Evolutionary conservation across 176 grass and related monocot species (phyloP), one percentile per base, ranked within the genome.

Genomic region (barley (Hordeum vulgare)): DNA sequence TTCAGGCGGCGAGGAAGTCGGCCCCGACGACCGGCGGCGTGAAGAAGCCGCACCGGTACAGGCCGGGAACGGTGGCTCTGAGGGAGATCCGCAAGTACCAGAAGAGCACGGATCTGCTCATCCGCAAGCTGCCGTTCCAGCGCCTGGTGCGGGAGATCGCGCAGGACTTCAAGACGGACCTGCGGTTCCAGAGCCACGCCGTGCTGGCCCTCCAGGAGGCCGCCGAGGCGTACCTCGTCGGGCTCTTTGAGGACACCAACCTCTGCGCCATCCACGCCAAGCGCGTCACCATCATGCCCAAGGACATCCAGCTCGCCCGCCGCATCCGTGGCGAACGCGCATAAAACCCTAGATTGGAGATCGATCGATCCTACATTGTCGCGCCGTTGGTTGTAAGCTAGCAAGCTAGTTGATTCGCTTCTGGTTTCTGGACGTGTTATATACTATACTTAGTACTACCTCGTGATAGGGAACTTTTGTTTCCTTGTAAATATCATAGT

Each of bases 221-320:
- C 5, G 91, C 91, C 6, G 91, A 93, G 88, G 88, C 88, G 0
- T 93, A 90, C 61, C 85, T 93, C 27, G 88, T 93, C 15, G 91
- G 88, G 2, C 88, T 93, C 1, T 93, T 90, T 35, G 85, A 93
- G 88, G 91, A 90, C 78, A 88, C 85, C 82, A 93, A 93, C 81
- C 88, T 93, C 33, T 90, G 91, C 66, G 91, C 88, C 82, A 90
- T 93, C 85, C 91, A 93, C 53, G 88, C 88, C 61, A 90, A 93
- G 82, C 74, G 88, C n/a, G 91, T 93, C 58, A 93, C 88, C 74
- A 90, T 93, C 74, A 93, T 93, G 91, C 82, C 91, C 53, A 93
- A 90, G 78, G 91, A 93, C 27, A 85, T 90, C 82, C 91, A 93
- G 85, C 85, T 93, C 27, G 81, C 91, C 0, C 91, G 85, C 10